Conservation (phyloP, 345 rosid species). For the Acer negundo region DNA sequence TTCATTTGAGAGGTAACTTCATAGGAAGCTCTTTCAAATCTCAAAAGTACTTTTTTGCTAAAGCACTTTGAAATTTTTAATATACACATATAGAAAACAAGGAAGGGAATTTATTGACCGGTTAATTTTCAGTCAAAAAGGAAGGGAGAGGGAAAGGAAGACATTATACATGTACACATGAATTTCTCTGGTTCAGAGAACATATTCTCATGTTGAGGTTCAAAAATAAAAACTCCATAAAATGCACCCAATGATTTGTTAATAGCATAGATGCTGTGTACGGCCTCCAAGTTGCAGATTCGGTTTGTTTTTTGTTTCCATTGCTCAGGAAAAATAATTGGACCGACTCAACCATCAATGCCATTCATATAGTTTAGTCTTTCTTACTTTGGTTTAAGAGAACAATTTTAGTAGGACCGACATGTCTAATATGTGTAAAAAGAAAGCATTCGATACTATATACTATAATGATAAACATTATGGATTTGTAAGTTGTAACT, state of each 20-base stretch:
- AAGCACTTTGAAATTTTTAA: background rate
- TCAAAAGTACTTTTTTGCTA: background rate
- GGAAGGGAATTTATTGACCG: background rate
- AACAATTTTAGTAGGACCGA: background rate
- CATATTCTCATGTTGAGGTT: background rate
- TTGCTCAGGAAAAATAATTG: background rate
- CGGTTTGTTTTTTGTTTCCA: background rate
- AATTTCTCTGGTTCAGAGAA: background rate
- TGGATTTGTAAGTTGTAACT: too few species aligned
- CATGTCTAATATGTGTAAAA: too few species aligned
- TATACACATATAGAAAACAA: background rate
- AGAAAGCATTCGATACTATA: too few species aligned
- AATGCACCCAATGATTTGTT: too few species aligned
- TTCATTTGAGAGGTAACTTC: too few species aligned
- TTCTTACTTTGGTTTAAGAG: background rate
- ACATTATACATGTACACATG: background rate
- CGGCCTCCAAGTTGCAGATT: too few species aligned
- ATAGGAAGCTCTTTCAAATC: background rate
- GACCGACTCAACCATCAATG: background rate
- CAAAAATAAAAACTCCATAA: background rate
- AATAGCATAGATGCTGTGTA: too few species aligned
- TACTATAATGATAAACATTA: too few species aligned
- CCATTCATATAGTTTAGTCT: background rate
- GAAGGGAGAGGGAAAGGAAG: background rate
- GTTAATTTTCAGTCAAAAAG: slow-evolving; percentile 18